Percentiles rank a stretch among this genome's conserved stretches.
phyloP scores from a whole-genome alignment of 805 yeast genomes.

The Metschnikowia borealis region DNA sequence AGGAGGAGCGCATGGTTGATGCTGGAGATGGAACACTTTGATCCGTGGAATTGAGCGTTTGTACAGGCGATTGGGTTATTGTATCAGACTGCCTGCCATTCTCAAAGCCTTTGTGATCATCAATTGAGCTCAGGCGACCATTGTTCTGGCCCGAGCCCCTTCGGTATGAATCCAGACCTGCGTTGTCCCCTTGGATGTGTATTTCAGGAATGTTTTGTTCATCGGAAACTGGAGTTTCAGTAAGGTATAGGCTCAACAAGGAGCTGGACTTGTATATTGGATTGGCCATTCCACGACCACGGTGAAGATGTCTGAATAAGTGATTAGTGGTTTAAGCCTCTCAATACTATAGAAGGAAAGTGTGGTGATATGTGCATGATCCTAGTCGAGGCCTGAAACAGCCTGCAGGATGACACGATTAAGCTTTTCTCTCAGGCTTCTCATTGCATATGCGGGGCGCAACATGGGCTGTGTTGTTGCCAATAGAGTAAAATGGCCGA shows the following conservation, averaged over 20 bases:
- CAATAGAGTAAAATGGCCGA: not conserved
- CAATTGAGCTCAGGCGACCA: not conserved
- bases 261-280: slow-evolving; percentile 1
- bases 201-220: not conserved
- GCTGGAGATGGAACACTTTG: not conserved
- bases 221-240: not conserved
- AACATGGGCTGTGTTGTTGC: not conserved
- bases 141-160: not conserved
- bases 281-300: not conserved
- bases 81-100: not conserved
- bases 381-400: not conserved
- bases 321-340: not conserved
- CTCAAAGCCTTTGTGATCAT: not conserved
- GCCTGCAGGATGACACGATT: not conserved
- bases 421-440: not conserved
- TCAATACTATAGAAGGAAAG: not conserved
- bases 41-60: not conserved
- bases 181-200: not conserved
- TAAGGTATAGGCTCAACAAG: not conserved
- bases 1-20: not conserved
- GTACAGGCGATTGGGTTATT: not conserved
- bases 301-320: not conserved
- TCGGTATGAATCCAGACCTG: not conserved
- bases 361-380: not conserved
- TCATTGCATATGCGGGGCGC: not conserved